Evolutionary conservation across 805 yeast genomes (phyloP).

Genomic region (Kuraishia hungarica): DNA sequence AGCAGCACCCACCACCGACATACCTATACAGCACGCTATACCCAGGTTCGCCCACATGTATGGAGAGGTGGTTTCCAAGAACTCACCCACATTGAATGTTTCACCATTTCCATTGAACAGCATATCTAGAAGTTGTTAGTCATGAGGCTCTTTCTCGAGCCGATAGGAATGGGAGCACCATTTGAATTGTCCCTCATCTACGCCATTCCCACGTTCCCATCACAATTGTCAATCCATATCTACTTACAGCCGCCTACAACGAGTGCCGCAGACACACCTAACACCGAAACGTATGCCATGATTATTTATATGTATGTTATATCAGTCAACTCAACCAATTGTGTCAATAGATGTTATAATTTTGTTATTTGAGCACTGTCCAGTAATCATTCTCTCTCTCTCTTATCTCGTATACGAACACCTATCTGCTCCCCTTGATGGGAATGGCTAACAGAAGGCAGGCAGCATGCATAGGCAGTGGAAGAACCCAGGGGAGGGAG

Average conservation of each 20-base stretch:
- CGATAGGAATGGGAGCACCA: background rate
- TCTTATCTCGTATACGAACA: background rate
- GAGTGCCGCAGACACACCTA: slow-evolving; percentile 18
- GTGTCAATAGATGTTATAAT: background rate
- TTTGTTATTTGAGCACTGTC: too few relatives aligned
- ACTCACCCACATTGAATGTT: slow-evolving; percentile 83
- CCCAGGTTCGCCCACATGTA: slow-evolving; percentile 96
- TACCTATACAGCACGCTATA: slow-evolving; percentile 83
- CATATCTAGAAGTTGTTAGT: slow-evolving; percentile 28
- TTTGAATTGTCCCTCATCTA: too few relatives aligned
- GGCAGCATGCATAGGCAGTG: background rate
- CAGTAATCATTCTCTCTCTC: background rate
- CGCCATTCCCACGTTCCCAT: too few relatives aligned
- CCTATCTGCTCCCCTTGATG: background rate
- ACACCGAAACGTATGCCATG: slow-evolving; percentile 16
- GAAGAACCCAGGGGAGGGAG: background rate
- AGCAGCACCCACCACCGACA: slow-evolving; percentile 95
- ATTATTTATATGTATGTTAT: background rate
- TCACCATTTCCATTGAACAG: slow-evolving; percentile 92
- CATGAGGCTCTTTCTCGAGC: background rate
- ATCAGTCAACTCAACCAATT: background rate
- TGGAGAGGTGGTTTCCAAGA: slow-evolving; percentile 79
- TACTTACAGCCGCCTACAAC: slow-evolving; percentile 29
- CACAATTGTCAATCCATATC: background rate
- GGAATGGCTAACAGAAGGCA: background rate